These are phyloP conservation scores for Camellia granthamiana DNA, from an alignment of 148 eudicot genomes.

Conservation along the genomic window DNA sequence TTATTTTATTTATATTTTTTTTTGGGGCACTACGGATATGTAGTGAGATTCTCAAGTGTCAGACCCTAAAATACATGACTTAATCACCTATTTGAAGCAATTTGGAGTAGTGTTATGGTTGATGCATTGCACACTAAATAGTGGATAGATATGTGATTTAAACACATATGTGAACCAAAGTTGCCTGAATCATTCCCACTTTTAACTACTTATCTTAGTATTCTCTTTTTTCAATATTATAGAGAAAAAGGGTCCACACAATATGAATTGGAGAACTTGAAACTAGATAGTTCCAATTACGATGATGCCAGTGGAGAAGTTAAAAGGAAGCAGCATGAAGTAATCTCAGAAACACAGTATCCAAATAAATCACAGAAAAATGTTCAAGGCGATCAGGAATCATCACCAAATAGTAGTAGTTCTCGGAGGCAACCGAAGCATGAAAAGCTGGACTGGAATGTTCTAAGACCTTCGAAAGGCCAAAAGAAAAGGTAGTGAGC, in stretches of 20 bases:
- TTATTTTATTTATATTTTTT: too few species aligned
- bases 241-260: slow-evolving; percentile 36
- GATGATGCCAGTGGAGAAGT: slow-evolving; percentile 8
- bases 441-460: slow-evolving; percentile 65
- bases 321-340: slow-evolving; percentile 12
- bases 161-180: not conserved
- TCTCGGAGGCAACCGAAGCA: slow-evolving; percentile 50
- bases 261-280: slow-evolving; percentile 23
- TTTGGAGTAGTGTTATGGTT: not conserved
- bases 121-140: not conserved
- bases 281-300: slow-evolving; percentile 17
- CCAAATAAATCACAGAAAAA: slow-evolving; percentile 45
- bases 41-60: not conserved
- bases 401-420: slow-evolving; percentile 31
- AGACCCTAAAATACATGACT: not conserved
- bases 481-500: slow-evolving; percentile 32
- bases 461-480: slow-evolving; percentile 60
- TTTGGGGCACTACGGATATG: too few species aligned
- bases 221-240: slow-evolving; percentile 11
- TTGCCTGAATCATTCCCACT: not conserved
- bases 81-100: not conserved
- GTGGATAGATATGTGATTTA: not conserved
- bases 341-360: not conserved
- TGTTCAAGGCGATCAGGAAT: slow-evolving; percentile 29
- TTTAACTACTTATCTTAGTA: not conserved